Evolutionary conservation across 2,329 filamentous ascomycete species (phyloP).

Genomic region (Fusarium camptoceras): DNA sequence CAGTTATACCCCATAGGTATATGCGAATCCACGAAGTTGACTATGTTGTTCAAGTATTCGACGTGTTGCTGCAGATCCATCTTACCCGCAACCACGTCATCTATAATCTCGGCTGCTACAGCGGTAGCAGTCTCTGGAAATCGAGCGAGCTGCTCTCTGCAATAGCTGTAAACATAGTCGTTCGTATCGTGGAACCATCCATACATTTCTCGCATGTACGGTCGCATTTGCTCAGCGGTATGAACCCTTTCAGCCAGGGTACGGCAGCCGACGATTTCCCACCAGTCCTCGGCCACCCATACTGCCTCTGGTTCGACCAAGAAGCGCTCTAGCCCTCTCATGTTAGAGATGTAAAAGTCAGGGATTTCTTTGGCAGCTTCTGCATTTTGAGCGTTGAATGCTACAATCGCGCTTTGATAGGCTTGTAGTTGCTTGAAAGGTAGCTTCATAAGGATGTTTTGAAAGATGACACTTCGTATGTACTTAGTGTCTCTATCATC

Average conservation of each 20-base stretch:
- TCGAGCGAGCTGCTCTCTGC: neutral
- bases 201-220: slow-evolving; percentile 1
- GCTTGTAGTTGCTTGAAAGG: neutral
- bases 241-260: neutral
- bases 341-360: neutral
- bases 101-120: neutral
- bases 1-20: no score
- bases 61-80: no score
- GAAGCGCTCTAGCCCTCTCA: neutral
- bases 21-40: no score
- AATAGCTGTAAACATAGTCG: neutral
- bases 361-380: no score
- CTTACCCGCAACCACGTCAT: no score
- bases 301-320: neutral
- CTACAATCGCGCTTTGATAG: slow-evolving; percentile 7
- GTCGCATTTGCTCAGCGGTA: neutral
- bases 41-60: no score
- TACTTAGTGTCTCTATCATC: neutral
- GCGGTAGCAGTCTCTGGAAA: neutral
- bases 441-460: neutral
- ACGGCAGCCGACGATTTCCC: slow-evolving; percentile 1
- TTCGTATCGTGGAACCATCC: neutral
- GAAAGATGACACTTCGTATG: neutral
- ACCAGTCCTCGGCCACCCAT: slow-evolving; percentile 4
- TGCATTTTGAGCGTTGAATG: no score